Percentiles rank a stretch among this genome's conserved stretches.
Evolutionary conservation across 108 stramenopile species (phyloP).

Genomic region (Stephanodiscus triporus): DNA sequence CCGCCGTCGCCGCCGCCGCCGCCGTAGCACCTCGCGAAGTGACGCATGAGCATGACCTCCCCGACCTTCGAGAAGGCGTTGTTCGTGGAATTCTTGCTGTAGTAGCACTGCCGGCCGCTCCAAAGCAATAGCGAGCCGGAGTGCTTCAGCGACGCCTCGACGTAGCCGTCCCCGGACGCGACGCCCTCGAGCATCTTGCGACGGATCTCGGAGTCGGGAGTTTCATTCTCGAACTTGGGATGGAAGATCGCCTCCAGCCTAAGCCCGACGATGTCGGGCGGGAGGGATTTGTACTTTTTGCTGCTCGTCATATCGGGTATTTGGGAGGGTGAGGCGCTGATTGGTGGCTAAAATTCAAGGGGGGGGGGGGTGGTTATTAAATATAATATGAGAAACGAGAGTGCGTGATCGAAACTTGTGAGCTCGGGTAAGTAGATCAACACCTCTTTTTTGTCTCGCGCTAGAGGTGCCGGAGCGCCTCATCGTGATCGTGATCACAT

Average conservation of each 20-base stretch:
- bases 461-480: no score
- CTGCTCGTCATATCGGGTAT: neutral
- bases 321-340: no score
- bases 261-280: constrained; percentile 25
- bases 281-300: constrained; percentile 12
- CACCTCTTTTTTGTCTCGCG: no score
- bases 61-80: constrained; percentile 70
- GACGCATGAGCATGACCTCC: constrained; percentile 76
- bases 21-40: constrained; percentile 53
- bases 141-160: constrained; percentile 88
- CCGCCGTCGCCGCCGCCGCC: no score
- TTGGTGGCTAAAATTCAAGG: no score
- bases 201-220: constrained; percentile 54
- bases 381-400: no score
- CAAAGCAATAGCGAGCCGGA: constrained; percentile 89
- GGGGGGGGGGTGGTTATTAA: no score
- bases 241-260: constrained; percentile 85
- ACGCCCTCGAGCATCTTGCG: constrained; percentile 63
- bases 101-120: constrained; percentile 80
- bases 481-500: no score
- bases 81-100: constrained; percentile 80
- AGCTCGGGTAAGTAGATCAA: no score
- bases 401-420: no score
- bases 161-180: constrained; percentile 47
- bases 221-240: constrained; percentile 91